Evolutionary conservation across 345 rosid genomes (phyloP).

Genomic region (Murraya paniculata): DNA sequence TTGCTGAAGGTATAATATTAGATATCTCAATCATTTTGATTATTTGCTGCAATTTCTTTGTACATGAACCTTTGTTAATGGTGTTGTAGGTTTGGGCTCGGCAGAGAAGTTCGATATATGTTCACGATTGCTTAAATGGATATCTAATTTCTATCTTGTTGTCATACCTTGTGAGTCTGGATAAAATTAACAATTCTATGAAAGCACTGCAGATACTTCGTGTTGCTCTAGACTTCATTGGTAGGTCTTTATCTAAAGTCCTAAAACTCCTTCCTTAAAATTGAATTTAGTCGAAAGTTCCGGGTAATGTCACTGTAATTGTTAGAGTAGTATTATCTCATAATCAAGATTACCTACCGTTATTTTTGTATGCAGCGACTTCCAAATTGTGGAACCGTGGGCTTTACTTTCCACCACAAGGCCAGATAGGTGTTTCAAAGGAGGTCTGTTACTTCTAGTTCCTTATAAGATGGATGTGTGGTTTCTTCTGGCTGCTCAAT

Average conservation of each 20-base stretch:
- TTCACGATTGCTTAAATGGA: constrained; percentile 83
- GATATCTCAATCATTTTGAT: background rate
- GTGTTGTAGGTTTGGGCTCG: constrained; percentile 77
- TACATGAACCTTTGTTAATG: constrained; percentile 1
- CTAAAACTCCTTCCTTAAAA: background rate
- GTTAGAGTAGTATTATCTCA: background rate
- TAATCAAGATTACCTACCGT: constrained; percentile 4
- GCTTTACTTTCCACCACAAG: constrained; percentile 56
- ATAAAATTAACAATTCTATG: constrained; percentile 59
- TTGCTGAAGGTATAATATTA: constrained; percentile 59
- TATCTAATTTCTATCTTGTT: constrained; percentile 65
- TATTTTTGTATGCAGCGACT: constrained; percentile 46
- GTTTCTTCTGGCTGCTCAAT: constrained; percentile 6
- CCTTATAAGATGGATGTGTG: background rate
- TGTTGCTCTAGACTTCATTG: constrained; percentile 63
- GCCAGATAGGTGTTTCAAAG: constrained; percentile 43
- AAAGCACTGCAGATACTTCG: constrained; percentile 75
- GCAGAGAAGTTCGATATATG: constrained; percentile 73
- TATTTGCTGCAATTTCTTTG: constrained; percentile 6
- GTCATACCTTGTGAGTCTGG: constrained; percentile 59
- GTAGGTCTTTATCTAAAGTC: constrained; percentile 25
- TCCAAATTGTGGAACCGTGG: constrained; percentile 76
- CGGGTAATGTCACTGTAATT: background rate
- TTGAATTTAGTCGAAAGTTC: background rate
- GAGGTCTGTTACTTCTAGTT: constrained; percentile 53